Conservation (phyloP, 164 flowering plant genomes). For the Aristolochia fimbriata region DNA sequence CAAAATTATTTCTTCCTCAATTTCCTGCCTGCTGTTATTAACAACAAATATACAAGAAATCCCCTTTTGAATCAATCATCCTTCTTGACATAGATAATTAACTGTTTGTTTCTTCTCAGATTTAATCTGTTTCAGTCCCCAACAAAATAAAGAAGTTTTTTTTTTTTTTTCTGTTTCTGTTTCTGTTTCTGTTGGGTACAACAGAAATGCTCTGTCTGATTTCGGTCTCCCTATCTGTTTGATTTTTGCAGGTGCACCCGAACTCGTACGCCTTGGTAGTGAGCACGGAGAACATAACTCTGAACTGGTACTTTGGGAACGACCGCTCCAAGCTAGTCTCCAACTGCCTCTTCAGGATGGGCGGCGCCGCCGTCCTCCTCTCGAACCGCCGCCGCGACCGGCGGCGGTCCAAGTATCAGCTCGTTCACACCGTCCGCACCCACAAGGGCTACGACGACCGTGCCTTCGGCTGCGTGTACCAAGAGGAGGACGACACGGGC, state of each 20-base stretch:
- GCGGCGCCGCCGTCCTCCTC: slow-evolving; percentile 43
- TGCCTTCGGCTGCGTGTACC: slow-evolving; percentile 6
- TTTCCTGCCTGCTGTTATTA: no score
- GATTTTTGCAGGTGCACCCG: slow-evolving; percentile 60
- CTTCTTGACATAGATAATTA: no score
- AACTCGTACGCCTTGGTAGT: slow-evolving; percentile 73
- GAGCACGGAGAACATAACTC: slow-evolving; percentile 87
- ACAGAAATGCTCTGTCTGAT: no score
- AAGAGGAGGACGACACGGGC: slow-evolving; percentile 8
- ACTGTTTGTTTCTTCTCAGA: no score
- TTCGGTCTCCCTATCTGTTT: slow-evolving; percentile 23
- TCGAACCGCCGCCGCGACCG: slow-evolving; percentile 7
- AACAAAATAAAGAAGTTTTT: no score
- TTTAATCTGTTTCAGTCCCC: no score
- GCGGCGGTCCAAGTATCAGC: slow-evolving; percentile 10
- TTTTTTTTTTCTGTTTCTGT: no score
- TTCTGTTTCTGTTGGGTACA: no score
- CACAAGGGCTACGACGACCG: slow-evolving; percentile 11
- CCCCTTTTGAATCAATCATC: no score
- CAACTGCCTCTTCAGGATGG: slow-evolving; percentile 84
- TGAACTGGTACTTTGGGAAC: slow-evolving; percentile 87
- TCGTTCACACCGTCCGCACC: slow-evolving; percentile 13
- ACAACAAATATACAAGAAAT: no score
- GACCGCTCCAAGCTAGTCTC: slow-evolving; percentile 76
- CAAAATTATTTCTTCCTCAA: no score